Conservation (phyloP, 345 rosid genomes). For the Moricandia moricandioides region DNA sequence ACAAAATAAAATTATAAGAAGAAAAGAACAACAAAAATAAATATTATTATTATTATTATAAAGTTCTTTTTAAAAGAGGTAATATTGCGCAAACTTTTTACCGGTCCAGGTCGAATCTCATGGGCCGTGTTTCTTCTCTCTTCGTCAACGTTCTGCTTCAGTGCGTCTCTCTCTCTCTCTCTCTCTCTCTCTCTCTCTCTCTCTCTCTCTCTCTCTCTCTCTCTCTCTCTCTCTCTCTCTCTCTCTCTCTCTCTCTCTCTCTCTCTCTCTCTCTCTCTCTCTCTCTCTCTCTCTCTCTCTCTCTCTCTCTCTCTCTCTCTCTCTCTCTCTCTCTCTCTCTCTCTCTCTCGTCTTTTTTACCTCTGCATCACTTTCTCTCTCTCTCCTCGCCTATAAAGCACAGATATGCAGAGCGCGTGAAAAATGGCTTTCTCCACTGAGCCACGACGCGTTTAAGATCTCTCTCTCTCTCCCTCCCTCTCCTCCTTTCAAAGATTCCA, state of each 20-base stretch:
- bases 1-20: not conserved
- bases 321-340: not conserved
- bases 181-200: constrained; percentile 7
- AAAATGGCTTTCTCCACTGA: constrained; percentile 33
- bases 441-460: constrained; percentile 39
- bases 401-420: constrained; percentile 38
- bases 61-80: not conserved
- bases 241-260: constrained; percentile 17
- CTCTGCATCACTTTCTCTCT: constrained; percentile 22
- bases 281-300: not conserved
- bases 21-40: not conserved
- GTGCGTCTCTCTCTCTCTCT: not conserved
- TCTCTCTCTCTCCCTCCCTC: constrained; percentile 15
- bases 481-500: constrained; percentile 17
- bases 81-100: constrained; percentile 2
- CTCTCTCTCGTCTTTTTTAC: not conserved
- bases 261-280: not conserved
- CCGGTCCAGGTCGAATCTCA: constrained; percentile 5
- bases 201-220: constrained; percentile 10
- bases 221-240: constrained; percentile 10
- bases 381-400: constrained; percentile 26
- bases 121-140: constrained; percentile 6
- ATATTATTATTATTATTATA: not conserved
- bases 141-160: constrained; percentile 17
- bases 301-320: not conserved